phyloP scores from a whole-genome alignment of 148 eudicot species.

The Diospyros kaki region DNA sequence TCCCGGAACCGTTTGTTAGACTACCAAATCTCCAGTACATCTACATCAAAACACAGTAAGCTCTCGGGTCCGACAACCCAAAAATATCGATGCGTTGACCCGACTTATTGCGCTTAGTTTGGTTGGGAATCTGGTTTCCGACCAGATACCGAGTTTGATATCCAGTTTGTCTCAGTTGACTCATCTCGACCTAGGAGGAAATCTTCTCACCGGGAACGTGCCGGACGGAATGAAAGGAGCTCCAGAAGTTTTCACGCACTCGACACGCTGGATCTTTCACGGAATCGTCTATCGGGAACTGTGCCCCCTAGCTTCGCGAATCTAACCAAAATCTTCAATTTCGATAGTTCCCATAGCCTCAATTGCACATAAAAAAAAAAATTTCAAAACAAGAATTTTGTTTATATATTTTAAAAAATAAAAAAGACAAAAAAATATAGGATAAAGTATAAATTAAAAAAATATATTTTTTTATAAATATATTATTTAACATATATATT shows the following conservation, averaged over 20 bases:
- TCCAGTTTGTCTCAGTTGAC: constrained; percentile 28
- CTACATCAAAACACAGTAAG: constrained; percentile 35
- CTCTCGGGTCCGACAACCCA: constrained; percentile 44
- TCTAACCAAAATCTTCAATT: constrained; percentile 46
- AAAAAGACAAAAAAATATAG: too few species aligned
- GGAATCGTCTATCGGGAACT: constrained; percentile 34
- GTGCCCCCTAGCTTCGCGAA: constrained; percentile 46
- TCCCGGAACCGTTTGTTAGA: constrained; percentile 23
- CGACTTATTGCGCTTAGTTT: constrained; percentile 25
- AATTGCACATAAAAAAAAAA: too few species aligned
- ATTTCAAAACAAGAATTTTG: too few species aligned
- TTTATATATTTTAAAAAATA: too few species aligned
- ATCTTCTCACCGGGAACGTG: constrained; percentile 37
- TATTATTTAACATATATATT: too few species aligned
- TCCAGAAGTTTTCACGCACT: constrained; percentile 38
- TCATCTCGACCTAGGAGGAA: constrained; percentile 38
- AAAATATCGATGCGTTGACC: constrained; percentile 26
- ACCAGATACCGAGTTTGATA: constrained; percentile 40
- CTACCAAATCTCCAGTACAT: constrained; percentile 22
- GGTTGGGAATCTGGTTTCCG: constrained; percentile 30
- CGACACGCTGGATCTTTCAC: constrained; percentile 45
- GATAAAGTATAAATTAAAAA: too few species aligned
- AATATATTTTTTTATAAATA: too few species aligned
- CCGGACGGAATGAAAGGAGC: constrained; percentile 26
- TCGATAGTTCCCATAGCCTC: too few species aligned